Conservation (phyloP, 257 asterid species). For the Asclepias syriaca region DNA sequence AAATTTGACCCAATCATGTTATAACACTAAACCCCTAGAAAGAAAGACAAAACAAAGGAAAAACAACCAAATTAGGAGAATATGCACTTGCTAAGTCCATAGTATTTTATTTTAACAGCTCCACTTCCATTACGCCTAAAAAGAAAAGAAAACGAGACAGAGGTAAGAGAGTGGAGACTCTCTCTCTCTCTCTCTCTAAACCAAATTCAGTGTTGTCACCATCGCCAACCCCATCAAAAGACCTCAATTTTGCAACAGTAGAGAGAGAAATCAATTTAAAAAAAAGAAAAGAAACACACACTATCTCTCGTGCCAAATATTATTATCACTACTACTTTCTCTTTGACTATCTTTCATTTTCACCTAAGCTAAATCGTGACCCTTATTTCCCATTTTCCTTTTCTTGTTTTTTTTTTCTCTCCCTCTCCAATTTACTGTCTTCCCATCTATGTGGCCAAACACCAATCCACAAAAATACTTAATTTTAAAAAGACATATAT, state of each 20-base stretch:
- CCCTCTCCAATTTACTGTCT: background rate
- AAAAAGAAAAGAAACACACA: background rate
- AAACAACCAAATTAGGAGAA: background rate
- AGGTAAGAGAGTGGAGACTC: background rate
- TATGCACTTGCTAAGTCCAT: background rate
- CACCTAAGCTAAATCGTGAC: slow-evolving; percentile 23
- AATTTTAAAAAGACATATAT: background rate
- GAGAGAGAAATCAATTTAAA: background rate
- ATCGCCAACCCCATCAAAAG: slow-evolving; percentile 11
- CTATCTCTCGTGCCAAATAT: slow-evolving; percentile 16
- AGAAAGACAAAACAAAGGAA: too few species aligned
- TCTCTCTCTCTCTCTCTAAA: background rate
- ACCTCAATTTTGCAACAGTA: slow-evolving; percentile 10
- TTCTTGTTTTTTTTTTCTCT: background rate
- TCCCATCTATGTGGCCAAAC: background rate
- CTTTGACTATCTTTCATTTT: slow-evolving; percentile 27
- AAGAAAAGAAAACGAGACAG: too few species aligned
- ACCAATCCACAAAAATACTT: background rate
- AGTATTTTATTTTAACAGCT: background rate
- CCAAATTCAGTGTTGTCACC: slow-evolving; percentile 21
- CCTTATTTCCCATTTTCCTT: background rate
- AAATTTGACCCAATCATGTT: too few species aligned
- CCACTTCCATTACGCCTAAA: background rate
- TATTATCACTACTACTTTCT: background rate
- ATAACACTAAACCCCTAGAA: background rate